A percentile compares a stretch with the other conserved stretches of the same genome.
Conservation (phyloP, 2,329 filamentous ascomycete species). For the Aspergillus carbonarius region DNA sequence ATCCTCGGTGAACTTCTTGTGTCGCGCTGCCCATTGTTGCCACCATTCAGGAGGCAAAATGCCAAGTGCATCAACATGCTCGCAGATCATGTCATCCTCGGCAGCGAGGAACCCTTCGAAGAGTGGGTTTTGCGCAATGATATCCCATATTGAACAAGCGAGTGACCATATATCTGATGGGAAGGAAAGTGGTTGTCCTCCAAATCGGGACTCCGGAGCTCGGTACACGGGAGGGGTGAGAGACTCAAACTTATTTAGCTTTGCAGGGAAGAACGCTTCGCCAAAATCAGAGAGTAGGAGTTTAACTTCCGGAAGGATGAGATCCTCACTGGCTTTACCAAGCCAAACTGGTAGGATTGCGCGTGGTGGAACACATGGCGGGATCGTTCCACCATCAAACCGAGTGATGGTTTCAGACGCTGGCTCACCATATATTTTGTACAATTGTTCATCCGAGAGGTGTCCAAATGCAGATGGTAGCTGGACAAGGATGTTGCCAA, state of each 20-base stretch:
- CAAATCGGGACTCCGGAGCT: slow-evolving; percentile 39
- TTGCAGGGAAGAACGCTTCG: slow-evolving; percentile 22
- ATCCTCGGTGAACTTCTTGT: slow-evolving; percentile 26
- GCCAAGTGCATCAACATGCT: slow-evolving; percentile 36
- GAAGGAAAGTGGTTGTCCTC: slow-evolving; percentile 35
- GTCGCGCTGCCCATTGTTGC: slow-evolving; percentile 26
- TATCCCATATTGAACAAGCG: slow-evolving; percentile 37
- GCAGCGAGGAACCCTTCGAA: slow-evolving; percentile 30
- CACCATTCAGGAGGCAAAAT: slow-evolving; percentile 30
- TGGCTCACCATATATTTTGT: slow-evolving; percentile 23
- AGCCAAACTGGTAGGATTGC: slow-evolving; percentile 18
- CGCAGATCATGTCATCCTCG: slow-evolving; percentile 29
- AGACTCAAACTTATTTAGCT: slow-evolving; percentile 14
- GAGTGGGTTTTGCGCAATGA: slow-evolving; percentile 33
- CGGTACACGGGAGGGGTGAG: slow-evolving; percentile 25
- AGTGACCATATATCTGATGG: slow-evolving; percentile 45
- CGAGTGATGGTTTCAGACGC: slow-evolving; percentile 19
- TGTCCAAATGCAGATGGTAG: slow-evolving; percentile 17
- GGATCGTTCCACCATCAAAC: slow-evolving; percentile 22
- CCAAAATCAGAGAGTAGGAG: slow-evolving; percentile 31
- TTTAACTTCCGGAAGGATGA: slow-evolving; percentile 22
- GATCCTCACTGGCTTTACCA: slow-evolving; percentile 22
- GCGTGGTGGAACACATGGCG: slow-evolving; percentile 20
- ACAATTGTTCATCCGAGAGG: slow-evolving; percentile 21
- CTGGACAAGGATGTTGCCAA: slow-evolving; percentile 27